Evolutionary conservation across 371 early-diverging fungal species (phyloP), one percentile per base, ranked within the genome.

Genomic region (Phascolomyces articulosus): DNA sequence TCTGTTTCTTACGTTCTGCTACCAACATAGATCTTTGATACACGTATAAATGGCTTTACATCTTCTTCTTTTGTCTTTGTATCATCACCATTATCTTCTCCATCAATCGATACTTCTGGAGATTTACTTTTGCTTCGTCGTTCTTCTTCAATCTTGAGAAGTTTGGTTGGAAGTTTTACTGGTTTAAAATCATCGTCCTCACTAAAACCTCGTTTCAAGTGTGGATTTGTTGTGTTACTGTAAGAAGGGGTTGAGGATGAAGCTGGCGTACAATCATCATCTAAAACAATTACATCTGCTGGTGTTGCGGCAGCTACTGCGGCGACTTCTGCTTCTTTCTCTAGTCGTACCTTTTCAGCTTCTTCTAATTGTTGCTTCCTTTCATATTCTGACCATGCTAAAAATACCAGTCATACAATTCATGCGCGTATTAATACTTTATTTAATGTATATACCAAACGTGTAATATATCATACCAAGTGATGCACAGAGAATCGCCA

Each of bases 1-100:
- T n/a, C n/a, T n/a, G 26, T 40, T 29, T 27, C 82, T 68, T 77
- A 81, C 86, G 87, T 86, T 71, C 87, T 77, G 63, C 80, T 85
- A 15, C 87, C 82, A 56, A 80, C 77, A 64, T 75, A 84, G 9
- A 87, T 85, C 44, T 74, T 72, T 15, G 75, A 72, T n/a, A 73
- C 41, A 11, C 23, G 23, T 26, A 23, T 28, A 3, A 18, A 23
- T 21, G 59, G 24, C 44, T 21, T 21, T 21, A 40, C 20, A 10
- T 26, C 28, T 65, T 8, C 27, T 62, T 58, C 13, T 9, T 7
- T 18, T 11, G 8, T 11, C 7, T 47, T 20, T 4, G 13, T 11
- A 18, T 20, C 20, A 18, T 24, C 1, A 24, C 7, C 10, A 7
- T n/a, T 24, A 7, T 51, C 26, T 11, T 24, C 51, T 51, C 26